A percentile compares a stretch with the other conserved stretches of the same genome.
Conservation (phyloP, 2,329 filamentous ascomycete species). For the Xylaria sp. region DNA sequence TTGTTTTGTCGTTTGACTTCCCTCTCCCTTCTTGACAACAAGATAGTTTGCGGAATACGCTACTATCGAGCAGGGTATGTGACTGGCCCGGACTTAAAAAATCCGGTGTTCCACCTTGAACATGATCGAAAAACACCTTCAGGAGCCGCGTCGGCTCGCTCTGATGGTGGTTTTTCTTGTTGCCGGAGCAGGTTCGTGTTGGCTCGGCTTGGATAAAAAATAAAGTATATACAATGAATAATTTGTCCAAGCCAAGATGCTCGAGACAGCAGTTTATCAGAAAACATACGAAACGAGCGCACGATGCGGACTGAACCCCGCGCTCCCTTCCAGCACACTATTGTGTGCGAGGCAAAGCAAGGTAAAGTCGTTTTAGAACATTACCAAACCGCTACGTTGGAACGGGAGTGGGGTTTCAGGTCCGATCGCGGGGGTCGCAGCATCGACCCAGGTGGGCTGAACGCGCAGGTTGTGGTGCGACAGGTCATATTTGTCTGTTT, state of each 20-base stretch:
- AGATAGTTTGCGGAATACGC: background rate
- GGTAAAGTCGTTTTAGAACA: constrained; percentile 6
- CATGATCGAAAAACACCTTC: constrained; percentile 38
- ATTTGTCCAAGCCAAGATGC: constrained; percentile 34
- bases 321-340: constrained; percentile 19
- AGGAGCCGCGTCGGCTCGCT: constrained; percentile 33
- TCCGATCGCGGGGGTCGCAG: constrained; percentile 59
- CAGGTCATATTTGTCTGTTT: constrained; percentile 28
- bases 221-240: constrained; percentile 32
- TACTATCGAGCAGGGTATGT: constrained; percentile 11
- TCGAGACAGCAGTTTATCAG: constrained; percentile 42
- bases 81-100: constrained; percentile 24
- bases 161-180: constrained; percentile 38
- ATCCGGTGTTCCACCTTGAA: constrained; percentile 26
- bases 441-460: constrained; percentile 62
- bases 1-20: constrained; percentile 6
- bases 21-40: constrained; percentile 14
- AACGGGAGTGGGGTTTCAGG: constrained; percentile 19
- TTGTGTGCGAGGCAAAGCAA: constrained; percentile 1
- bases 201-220: constrained; percentile 22
- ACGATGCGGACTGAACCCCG: constrained; percentile 38
- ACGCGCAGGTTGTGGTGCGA: constrained; percentile 44
- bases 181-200: constrained; percentile 41
- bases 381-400: constrained; percentile 20
- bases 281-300: constrained; percentile 48